Conservation (phyloP, 768 basidiomycete genomes). For the Postia placenta region DNA sequence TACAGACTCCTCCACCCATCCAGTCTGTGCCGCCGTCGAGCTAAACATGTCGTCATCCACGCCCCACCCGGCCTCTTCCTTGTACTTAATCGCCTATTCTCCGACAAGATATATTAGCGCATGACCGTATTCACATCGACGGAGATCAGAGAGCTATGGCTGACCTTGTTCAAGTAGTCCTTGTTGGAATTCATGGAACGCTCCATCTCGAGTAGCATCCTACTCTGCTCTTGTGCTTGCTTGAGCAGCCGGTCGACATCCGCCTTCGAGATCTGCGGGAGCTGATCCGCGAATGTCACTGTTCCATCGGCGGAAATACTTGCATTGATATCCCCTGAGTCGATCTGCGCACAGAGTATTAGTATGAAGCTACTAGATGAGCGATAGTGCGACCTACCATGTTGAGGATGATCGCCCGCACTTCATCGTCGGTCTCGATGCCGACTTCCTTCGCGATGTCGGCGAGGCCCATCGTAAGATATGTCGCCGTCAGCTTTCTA, state of each 20-base stretch:
- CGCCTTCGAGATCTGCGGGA: conserved; percentile 48
- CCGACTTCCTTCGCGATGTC: conserved; percentile 61
- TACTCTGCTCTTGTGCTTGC: conserved; percentile 50
- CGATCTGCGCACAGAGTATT: conserved; percentile 43
- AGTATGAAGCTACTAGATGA: neutral
- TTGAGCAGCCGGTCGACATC: conserved; percentile 57
- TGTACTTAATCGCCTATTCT: conserved; percentile 20
- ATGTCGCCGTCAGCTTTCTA: conserved; percentile 76
- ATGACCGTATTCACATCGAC: neutral
- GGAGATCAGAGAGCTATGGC: conserved; percentile 3
- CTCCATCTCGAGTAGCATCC: conserved; percentile 44
- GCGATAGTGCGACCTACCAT: conserved; percentile 48
- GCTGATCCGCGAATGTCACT: conserved; percentile 63
- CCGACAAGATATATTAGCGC: neutral
- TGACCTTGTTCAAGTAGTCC: conserved; percentile 70
- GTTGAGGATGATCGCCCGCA: conserved; percentile 53
- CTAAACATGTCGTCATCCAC: conserved; percentile 19
- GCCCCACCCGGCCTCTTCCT: conserved; percentile 21
- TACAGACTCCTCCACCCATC: conserved; percentile 15
- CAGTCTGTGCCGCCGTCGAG: neutral
- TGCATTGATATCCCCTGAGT: conserved; percentile 62
- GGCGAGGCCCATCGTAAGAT: conserved; percentile 65
- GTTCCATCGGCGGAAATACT: conserved; percentile 61
- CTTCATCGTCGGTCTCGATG: conserved; percentile 47
- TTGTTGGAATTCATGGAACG: conserved; percentile 54